Base-by-base conservation (phyloP, 148 eudicot species). In the Camellia granthamiana region DNA sequence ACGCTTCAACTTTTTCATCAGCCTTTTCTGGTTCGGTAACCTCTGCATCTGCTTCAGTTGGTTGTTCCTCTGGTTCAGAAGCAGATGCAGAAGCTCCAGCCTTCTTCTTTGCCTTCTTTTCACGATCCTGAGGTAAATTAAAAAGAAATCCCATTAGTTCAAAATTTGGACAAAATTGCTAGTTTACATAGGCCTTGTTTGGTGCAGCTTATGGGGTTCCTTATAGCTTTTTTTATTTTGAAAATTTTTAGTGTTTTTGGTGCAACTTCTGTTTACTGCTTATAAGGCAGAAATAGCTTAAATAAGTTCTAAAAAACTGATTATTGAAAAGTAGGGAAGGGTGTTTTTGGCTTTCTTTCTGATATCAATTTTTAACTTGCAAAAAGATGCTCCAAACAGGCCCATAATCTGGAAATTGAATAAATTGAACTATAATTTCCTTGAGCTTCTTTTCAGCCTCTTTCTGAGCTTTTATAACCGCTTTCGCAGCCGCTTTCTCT, bases 401-500 rank as follows among this genome's bases (percentile, higher is more conserved):
- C 19, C 42, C 43, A 15, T 30, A 41, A 49, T 56, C 11, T 16
- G 54, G 52, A 68, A 43, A 10, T 1, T 19, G 14, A 41, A 14
- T 12, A 58, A 12, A 51, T 19, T n/a, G 21, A 55, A 51, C 7
- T 84, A 18, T 15, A 85, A 47, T 71, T 89, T 69, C 99, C 97
- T 92, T 95, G 51, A 83, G 90, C 89, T 95, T 95, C 91, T 93
- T 93, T 75, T 93, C 98, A 78, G 99, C 97, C 83, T 95, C 97
- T 86, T 93, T 95, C 81, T 93, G 94, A 73, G 97, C 93, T 80
- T 88, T 90, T 8, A 86, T 80, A 81, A 90, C 93, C 5, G 98
- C 98, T 89, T 93, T 96, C 7, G 92, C 91, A 8, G 95, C 95
- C 7, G 93, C 90, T 91, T 92, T 95, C 85, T 92, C 99, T 3